Evolutionary conservation across 2,329 filamentous ascomycete species (phyloP), one percentile per base, ranked within the genome.

Genomic region (Pyricularia sp.): DNA sequence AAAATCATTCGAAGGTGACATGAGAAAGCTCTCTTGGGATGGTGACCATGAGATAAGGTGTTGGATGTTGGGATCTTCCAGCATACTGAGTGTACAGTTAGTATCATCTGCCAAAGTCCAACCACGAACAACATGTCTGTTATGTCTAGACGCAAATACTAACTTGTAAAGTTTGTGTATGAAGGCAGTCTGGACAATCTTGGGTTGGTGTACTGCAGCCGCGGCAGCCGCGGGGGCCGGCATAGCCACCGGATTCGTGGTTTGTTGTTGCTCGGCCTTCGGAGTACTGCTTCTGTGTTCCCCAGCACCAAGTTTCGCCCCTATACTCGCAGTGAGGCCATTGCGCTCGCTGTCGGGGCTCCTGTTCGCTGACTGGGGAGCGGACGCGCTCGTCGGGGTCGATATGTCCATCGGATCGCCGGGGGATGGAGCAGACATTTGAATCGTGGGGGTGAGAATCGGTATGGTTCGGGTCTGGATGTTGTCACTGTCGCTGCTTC

Each of bases 161-260:
- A 84, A 97, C 94, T 96, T 97, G 84, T 98, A 99, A 50, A 99
- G 87, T 80, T 99, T 99, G 80, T 99, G 95, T 72, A 99, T 98
- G 76, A 99, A 99, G 26, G 95, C 95, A 12, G 95, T 98, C 81
- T 99, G 95, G 20, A 98, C 93, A 64, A 97, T 94, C 81, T 99
- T 99, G 70, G 95, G 94, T 77, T 97, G 94, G 77, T 97, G 93
- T 68, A 94, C 90, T 65, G 90, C 90, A 5, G 91, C 88, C 0
- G 89, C 88, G 25, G 90, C 89, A n/a, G 83, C 80, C 2, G 82
- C 79, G 20, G 84, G 84, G 26, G 84, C 83, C 42, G 84, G 79
- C 84, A 86, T 86, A 61, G 78, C 79, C 67, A 76, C 76, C 64
- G 72, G 69, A 26, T 58, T 67, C 20, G 66, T 12, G 6, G 33